Percentiles rank a stretch among this genome's conserved stretches.
phyloP scores from a whole-genome alignment of 2,329 filamentous ascomycete species.

The Fusarium sp. region DNA sequence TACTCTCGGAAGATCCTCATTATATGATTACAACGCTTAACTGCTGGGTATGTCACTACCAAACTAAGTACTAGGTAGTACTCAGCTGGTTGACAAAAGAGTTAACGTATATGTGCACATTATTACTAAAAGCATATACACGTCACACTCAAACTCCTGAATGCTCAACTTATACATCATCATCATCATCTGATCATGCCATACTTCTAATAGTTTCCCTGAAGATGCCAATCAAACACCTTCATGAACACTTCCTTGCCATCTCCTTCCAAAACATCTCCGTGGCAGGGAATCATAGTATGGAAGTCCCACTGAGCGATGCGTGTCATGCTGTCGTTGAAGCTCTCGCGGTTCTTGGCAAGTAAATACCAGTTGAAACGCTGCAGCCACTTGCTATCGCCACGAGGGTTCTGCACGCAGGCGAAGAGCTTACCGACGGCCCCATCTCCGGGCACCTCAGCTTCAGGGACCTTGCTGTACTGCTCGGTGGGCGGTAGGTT shows the following conservation, averaged over 20 bases:
- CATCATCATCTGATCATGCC: background rate
- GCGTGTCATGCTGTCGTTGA: slow-evolving; percentile 73
- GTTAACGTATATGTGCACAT: background rate
- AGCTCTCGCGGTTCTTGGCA: slow-evolving; percentile 72
- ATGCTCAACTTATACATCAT: background rate
- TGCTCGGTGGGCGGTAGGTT: slow-evolving; percentile 91
- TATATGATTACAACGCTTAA: background rate
- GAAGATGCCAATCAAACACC: slow-evolving; percentile 85
- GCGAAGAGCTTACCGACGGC: slow-evolving; percentile 58
- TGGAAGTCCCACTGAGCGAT: slow-evolving; percentile 88
- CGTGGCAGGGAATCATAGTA: slow-evolving; percentile 90
- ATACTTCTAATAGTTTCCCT: slow-evolving; percentile 41
- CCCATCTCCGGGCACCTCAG: slow-evolving; percentile 47
- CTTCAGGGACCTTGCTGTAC: slow-evolving; percentile 74
- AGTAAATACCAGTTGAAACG: slow-evolving; percentile 84
- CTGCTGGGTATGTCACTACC: no score
- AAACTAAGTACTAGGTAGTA: no score
- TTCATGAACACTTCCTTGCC: slow-evolving; percentile 82
- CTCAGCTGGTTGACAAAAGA: background rate
- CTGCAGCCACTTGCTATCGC: slow-evolving; percentile 79
- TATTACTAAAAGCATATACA: slow-evolving; percentile 22
- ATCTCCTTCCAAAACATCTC: slow-evolving; percentile 81
- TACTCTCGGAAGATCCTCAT: background rate
- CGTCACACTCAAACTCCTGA: background rate
- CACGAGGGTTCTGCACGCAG: slow-evolving; percentile 69